phyloP scores from a whole-genome alignment of 768 basidiomycete species.

The Melanogaster broomeanus region DNA sequence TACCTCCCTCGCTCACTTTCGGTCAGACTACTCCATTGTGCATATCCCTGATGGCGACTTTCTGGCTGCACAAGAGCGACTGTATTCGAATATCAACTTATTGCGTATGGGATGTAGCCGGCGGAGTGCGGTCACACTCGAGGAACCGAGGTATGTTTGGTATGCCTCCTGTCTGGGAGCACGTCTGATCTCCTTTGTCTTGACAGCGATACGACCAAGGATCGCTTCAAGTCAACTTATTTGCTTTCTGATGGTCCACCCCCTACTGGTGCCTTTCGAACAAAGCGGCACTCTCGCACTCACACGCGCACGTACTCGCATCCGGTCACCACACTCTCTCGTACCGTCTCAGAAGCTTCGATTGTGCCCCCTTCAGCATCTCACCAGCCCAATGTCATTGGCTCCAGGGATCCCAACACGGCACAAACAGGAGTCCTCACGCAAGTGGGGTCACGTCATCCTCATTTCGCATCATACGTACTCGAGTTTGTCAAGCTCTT shows the following conservation, averaged over 20 bases:
- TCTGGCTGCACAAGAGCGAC: slow-evolving; percentile 58
- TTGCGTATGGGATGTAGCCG: slow-evolving; percentile 84
- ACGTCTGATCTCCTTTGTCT: slow-evolving; percentile 9
- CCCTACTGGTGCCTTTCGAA: slow-evolving; percentile 20
- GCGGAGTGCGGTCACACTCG: slow-evolving; percentile 74
- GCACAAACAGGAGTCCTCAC: slow-evolving; percentile 10
- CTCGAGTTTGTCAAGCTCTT: slow-evolving; percentile 76
- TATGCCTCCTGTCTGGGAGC: slow-evolving; percentile 3
- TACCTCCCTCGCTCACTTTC: slow-evolving; percentile 85
- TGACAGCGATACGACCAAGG: slow-evolving; percentile 73
- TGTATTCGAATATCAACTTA: slow-evolving; percentile 82
- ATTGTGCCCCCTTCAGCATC: slow-evolving; percentile 25
- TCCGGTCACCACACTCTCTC: slow-evolving; percentile 22
- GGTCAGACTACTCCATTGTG: slow-evolving; percentile 85
- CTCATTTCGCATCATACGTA: slow-evolving; percentile 63
- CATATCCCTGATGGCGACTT: slow-evolving; percentile 71
- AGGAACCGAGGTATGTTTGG: slow-evolving; percentile 64
- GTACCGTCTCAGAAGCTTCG: slow-evolving; percentile 21
- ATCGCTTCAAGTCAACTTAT: slow-evolving; percentile 75
- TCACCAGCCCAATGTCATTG: slow-evolving; percentile 15
- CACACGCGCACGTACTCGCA: slow-evolving; percentile 33
- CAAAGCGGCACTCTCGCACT: slow-evolving; percentile 31
- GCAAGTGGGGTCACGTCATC: slow-evolving; percentile 23
- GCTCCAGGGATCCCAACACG: slow-evolving; percentile 14
- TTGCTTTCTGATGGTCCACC: slow-evolving; percentile 48